A percentile compares a stretch with the other conserved stretches of the same genome.
These are phyloP conservation scores for Verticillium longisporum DNA, from an alignment of 2,329 filamentous ascomycete genomes.

Conservation along the genomic window DNA sequence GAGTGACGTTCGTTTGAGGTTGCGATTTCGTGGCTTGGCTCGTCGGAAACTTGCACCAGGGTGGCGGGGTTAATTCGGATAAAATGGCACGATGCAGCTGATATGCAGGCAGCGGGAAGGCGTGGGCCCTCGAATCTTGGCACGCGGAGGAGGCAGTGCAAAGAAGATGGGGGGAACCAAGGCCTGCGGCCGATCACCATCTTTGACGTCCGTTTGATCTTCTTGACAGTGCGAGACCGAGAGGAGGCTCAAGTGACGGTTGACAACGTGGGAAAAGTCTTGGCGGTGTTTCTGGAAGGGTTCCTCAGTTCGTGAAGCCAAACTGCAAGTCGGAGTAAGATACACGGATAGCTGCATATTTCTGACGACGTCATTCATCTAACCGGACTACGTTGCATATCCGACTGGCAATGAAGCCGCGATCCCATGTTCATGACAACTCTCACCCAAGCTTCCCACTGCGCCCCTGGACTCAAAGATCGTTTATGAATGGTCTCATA, in stretches of 20 bases:
- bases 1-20: background rate
- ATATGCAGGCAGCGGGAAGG: background rate
- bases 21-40: background rate
- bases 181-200: background rate
- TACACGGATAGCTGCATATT: background rate
- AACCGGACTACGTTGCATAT: background rate
- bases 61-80: background rate
- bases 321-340: background rate
- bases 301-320: background rate
- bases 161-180: background rate
- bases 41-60: background rate
- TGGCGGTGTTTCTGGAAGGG: background rate
- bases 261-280: background rate
- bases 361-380: background rate
- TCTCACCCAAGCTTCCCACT: background rate
- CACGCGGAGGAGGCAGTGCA: background rate
- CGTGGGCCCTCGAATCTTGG: background rate
- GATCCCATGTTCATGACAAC: background rate
- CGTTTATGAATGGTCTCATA: background rate
- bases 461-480: background rate
- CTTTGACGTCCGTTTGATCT: background rate
- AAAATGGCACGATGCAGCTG: background rate
- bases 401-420: background rate
- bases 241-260: background rate
- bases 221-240: background rate